These are phyloP conservation scores for Microdochium bolleyi DNA, from an alignment of 2,329 filamentous ascomycete species.

Conservation along the genomic window DNA sequence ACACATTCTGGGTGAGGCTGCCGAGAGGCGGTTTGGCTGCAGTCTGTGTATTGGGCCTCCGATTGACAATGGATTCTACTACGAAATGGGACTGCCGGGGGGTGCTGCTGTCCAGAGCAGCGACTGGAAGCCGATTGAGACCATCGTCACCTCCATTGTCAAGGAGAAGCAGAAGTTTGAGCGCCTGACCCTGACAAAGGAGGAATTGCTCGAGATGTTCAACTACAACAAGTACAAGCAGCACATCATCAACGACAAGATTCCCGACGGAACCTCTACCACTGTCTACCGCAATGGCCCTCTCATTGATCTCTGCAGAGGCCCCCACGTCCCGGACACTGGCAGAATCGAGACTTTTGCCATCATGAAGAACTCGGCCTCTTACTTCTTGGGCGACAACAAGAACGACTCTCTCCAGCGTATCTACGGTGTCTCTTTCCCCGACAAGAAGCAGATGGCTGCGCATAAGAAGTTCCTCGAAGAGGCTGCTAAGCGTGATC, in stretches of 20 bases:
- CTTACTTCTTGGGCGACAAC: slow-evolving; percentile 91
- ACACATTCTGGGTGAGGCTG: slow-evolving; percentile 91
- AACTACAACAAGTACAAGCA: slow-evolving; percentile 97
- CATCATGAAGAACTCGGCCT: slow-evolving; percentile 69
- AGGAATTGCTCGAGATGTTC: slow-evolving; percentile 92
- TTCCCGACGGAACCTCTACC: slow-evolving; percentile 79
- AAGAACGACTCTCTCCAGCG: slow-evolving; percentile 92
- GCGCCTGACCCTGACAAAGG: slow-evolving; percentile 80
- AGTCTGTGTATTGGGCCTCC: slow-evolving; percentile 90
- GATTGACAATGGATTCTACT: slow-evolving; percentile 90
- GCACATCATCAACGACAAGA: slow-evolving; percentile 91
- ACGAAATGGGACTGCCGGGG: slow-evolving; percentile 83
- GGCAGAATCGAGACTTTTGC: slow-evolving; percentile 91
- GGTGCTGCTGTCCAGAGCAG: slow-evolving; percentile 60
- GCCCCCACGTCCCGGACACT: slow-evolving; percentile 90
- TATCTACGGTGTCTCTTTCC: slow-evolving; percentile 92
- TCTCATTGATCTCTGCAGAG: slow-evolving; percentile 89
- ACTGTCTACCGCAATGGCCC: slow-evolving; percentile 94
- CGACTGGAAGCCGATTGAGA: slow-evolving; percentile 83
- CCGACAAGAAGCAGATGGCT: slow-evolving; percentile 89
- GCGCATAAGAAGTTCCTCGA: slow-evolving; percentile 94
- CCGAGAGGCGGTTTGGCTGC: slow-evolving; percentile 84
- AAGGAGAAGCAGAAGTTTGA: slow-evolving; percentile 97
- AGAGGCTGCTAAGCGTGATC: slow-evolving; percentile 96
- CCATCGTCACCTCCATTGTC: slow-evolving; percentile 72